phyloP scores from a whole-genome alignment of 257 asterid species.

The Plectranthus barbatus region DNA sequence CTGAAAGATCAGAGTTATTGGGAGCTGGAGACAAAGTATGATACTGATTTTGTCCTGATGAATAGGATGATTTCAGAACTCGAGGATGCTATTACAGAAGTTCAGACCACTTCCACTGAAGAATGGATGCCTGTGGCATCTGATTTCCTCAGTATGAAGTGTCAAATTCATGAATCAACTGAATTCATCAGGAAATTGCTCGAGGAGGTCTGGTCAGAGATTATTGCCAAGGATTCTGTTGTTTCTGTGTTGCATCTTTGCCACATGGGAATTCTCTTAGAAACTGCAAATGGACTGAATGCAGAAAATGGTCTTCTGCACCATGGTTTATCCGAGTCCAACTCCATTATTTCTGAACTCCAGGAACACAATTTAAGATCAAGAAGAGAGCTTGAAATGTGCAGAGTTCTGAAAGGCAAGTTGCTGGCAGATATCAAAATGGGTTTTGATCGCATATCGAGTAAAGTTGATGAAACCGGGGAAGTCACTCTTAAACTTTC shows the following conservation, averaged over 20 bases:
- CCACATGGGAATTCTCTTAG: conserved; percentile 82
- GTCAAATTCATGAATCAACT: conserved; percentile 44
- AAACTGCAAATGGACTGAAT: conserved; percentile 68
- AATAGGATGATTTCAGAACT: conserved; percentile 46
- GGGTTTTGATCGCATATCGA: conserved; percentile 55
- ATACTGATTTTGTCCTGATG: conserved; percentile 44
- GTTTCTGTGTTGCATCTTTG: conserved; percentile 84
- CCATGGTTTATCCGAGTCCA: conserved; percentile 71
- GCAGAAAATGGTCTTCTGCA: conserved; percentile 86
- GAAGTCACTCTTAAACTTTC: conserved; percentile 51
- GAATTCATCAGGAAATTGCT: conserved; percentile 48
- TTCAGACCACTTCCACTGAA: conserved; percentile 37
- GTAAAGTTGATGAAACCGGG: conserved; percentile 70
- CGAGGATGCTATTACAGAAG: conserved; percentile 49
- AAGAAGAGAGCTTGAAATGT: conserved; percentile 72
- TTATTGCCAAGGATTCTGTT: conserved; percentile 76
- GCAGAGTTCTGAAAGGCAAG: conserved; percentile 73
- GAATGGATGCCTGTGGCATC: conserved; percentile 38
- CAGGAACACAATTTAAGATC: conserved; percentile 64
- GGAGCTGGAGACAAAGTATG: conserved; percentile 40
- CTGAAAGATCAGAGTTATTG: conserved; percentile 41
- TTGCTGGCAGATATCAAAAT: conserved; percentile 65
- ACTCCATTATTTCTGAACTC: conserved; percentile 55
- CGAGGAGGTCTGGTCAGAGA: conserved; percentile 93
- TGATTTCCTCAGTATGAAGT: conserved; percentile 42